Evolutionary conservation across 495 filamentous ascomycete genomes (phyloP).

Genomic region (Podospora bellae-mahoneyi): DNA sequence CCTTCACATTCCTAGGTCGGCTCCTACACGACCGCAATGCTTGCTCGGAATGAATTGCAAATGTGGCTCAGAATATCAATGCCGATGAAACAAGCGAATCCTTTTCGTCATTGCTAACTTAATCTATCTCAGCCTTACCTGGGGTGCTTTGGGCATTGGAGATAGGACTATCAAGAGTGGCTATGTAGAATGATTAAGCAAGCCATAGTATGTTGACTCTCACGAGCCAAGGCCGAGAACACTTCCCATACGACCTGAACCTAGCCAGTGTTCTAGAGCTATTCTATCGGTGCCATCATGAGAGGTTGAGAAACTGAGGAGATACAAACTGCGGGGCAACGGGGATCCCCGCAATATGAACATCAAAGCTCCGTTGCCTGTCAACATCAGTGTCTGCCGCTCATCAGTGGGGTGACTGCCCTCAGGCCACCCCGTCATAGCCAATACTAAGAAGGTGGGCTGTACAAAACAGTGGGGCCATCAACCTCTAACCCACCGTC

Average conservation of each 20-base stretch:
- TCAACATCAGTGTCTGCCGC: background rate
- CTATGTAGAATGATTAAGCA: background rate
- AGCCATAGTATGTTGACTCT: background rate
- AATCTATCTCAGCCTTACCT: too few relatives aligned
- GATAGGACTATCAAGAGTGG: background rate
- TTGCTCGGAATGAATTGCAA: too few relatives aligned
- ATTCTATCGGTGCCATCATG: background rate
- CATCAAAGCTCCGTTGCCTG: background rate
- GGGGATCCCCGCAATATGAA: background rate
- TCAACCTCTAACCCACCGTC: background rate
- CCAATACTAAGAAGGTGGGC: background rate
- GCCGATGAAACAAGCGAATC: too few relatives aligned
- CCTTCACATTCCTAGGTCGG: too few relatives aligned
- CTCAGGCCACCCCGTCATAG: constrained; percentile 5
- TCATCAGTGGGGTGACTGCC: background rate
- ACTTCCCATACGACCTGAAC: background rate
- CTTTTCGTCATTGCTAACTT: too few relatives aligned
- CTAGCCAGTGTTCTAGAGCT: background rate
- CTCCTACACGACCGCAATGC: too few relatives aligned
- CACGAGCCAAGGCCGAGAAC: background rate
- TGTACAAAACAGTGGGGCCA: constrained; percentile 3
- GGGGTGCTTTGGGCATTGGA: too few relatives aligned
- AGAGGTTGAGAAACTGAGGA: background rate
- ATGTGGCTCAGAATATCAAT: too few relatives aligned
- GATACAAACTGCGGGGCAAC: background rate